Evolutionary conservation across 2,329 filamentous ascomycete species (phyloP), one percentile per base, ranked within the genome.

Genomic region (Hypoxylon sp.): DNA sequence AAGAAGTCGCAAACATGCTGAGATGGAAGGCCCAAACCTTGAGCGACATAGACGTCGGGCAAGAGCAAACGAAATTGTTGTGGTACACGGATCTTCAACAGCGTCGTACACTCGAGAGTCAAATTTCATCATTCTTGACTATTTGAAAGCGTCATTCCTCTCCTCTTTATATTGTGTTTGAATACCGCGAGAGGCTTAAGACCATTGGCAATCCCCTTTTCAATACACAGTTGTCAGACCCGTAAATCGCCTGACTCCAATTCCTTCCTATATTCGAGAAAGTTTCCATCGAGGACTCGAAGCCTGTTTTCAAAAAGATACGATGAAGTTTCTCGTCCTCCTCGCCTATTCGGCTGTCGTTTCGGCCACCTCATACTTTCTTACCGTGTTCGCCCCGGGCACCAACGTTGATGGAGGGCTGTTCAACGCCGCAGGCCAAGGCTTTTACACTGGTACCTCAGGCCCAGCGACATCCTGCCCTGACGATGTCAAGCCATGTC

Each of bases 381-480:
- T 75, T n/a, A 67, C 69, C n/a, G 68, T 69, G 19, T 76, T 68
- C 39, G 71, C 72, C 14, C 75, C 75, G 1, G 59, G 53, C 46
- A 73, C 69, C 23, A 45, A 45, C 0, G 45, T 74, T 2, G 63
- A 76, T 48, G 71, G 71, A 5, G 65, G 63, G 0, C 9, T 67
- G 2, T 47, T 76, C 11, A 66, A 75, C 16, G 74, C 74, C 21
- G 69, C 68, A 12, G 55, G 63, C 14, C 53, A 69, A 5, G 62
- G 66, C 16, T 74, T 76, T 54, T 72, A 71, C 45, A 62, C 70
- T 1, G 72, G 74, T 16, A 68, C 70, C 19, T 68, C 63, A 3
- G 70, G 71, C 1, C 74, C 74, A 4, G 50, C 65, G 12, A 75
- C 73, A 3, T 75, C 69, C 62, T 76, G 74, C 23, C 75, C 74